Conservation (phyloP, 345 rosid genomes). For the Boechera retrofracta region DNA sequence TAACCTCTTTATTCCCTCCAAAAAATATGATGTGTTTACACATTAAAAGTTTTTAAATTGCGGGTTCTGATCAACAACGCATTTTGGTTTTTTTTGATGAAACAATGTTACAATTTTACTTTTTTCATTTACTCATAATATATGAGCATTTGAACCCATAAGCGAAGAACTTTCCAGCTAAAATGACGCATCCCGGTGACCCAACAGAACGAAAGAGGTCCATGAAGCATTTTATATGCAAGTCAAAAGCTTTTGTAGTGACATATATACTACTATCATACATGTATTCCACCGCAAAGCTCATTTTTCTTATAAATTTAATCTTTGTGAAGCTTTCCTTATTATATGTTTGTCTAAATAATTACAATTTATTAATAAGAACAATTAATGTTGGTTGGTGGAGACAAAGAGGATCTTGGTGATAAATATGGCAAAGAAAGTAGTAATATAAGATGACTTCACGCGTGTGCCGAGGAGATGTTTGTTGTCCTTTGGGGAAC, state of each 20-base stretch:
- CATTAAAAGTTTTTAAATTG: neutral
- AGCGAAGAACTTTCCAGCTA: constrained; percentile 45
- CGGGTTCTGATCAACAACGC: neutral
- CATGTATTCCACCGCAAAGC: constrained; percentile 4
- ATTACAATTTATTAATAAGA: neutral
- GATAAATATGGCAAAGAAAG: constrained; percentile 42
- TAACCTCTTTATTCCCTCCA: neutral
- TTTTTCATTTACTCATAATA: neutral
- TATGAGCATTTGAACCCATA: constrained; percentile 14
- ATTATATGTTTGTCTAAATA: neutral
- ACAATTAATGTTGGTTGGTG: constrained; percentile 45
- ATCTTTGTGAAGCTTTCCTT: constrained; percentile 8
- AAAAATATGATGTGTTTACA: neutral
- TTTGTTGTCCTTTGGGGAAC: constrained; percentile 47
- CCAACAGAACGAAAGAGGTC: constrained; percentile 31
- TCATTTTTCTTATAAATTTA: neutral
- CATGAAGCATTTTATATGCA: constrained; percentile 39
- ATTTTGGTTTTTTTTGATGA: neutral
- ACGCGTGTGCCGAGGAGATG: constrained; percentile 41
- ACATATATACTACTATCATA: neutral
- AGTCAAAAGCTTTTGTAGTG: constrained; percentile 36
- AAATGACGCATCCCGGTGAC: constrained; percentile 33
- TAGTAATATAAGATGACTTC: constrained; percentile 39
- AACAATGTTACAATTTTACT: neutral
- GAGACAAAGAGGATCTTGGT: constrained; percentile 49